Base-by-base conservation (phyloP, 768 basidiomycete genomes). In the Podaxis sp. region DNA sequence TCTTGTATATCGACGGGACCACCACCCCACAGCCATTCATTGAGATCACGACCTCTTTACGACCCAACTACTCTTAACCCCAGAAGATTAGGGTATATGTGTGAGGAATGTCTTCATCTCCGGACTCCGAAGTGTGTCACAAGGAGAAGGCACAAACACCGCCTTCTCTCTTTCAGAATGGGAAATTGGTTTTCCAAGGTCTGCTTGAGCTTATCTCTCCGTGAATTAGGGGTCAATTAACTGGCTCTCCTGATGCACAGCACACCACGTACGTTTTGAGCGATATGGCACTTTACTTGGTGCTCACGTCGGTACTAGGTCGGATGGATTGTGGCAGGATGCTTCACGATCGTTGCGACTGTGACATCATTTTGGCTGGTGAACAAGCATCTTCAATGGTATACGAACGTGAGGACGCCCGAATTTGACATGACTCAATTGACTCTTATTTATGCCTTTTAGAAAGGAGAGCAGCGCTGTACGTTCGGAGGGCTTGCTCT, bases 401-500 rank as follows among this genome's bases (percentile, higher is more conserved):
- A 89, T 67, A 87, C 86, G 14, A 83, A 86, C 66, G 87, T 89
- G 62, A 62, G 84, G 71, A 18, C 18, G 36, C 35, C 32, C 51
- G 47, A 40, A 38, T 59, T 46, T 48, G 18, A 36, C n/a, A 5
- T 62, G 1, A 65, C 47, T 32, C 25, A 14, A 27, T 48, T 23
- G 18, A 23, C 25, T 48, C 11, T 23, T 47, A n/a, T 23, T 6
- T 47, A n/a, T 23, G 11, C 21, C 23, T 48, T 23, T 11, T 23
- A 89, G 87, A 87, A 86, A 83, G 74, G 74, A 42, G 86, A 88
- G 67, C 88, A 90, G 70, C 78, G 88, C 54, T 87, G 88, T 87
- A 65, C 36, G 80, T 65, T 18, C 11, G 6, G 47, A 14, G 11
- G 37, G 7, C 5, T 28, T 38, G 25, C 18, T 10, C 27, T 14